Conservation (phyloP, 805 yeast species). For the Kodamaea restingae region DNA sequence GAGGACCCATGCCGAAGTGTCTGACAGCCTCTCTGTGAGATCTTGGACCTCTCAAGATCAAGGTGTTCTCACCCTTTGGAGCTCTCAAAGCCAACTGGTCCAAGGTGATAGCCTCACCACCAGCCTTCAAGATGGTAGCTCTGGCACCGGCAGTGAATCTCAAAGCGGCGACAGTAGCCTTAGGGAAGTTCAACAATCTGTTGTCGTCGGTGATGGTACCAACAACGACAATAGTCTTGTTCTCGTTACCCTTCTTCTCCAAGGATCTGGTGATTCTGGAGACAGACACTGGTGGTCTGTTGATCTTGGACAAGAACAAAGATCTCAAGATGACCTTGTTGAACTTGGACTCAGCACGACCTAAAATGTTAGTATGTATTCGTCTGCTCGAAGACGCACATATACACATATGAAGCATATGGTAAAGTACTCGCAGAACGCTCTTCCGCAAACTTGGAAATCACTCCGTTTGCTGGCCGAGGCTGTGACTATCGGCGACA, state of each 20-base stretch:
- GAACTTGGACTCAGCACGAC: constrained; percentile 99
- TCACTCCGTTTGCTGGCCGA: neutral
- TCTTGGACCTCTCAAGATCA: constrained; percentile 98
- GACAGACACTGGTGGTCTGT: constrained; percentile 99
- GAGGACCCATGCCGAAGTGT: constrained; percentile 99
- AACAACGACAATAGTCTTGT: constrained; percentile 94
- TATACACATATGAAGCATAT: constrained; percentile 7
- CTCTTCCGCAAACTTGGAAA: constrained; percentile 4
- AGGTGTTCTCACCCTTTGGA: constrained; percentile 99
- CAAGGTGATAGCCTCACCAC: constrained; percentile 99
- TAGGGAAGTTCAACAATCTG: constrained; percentile 93
- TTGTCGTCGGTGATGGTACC: constrained; percentile 99
- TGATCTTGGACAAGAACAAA: constrained; percentile 95
- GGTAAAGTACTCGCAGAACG: constrained; percentile 29
- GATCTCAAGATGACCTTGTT: constrained; percentile 94
- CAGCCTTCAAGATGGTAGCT: constrained; percentile 95
- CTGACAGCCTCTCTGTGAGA: constrained; percentile 98
- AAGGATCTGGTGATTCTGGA: constrained; percentile 86
- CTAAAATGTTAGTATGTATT: constrained; percentile 44
- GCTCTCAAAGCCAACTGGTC: constrained; percentile 99
- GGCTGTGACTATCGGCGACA: neutral
- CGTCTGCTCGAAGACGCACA: constrained; percentile 46
- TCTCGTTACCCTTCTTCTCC: constrained; percentile 75
- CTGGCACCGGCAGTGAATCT: constrained; percentile 99
- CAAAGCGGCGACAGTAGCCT: constrained; percentile 97